Evolutionary conservation across 208 protist species (phyloP).

Genomic region (Leishmania martiniquensis): DNA sequence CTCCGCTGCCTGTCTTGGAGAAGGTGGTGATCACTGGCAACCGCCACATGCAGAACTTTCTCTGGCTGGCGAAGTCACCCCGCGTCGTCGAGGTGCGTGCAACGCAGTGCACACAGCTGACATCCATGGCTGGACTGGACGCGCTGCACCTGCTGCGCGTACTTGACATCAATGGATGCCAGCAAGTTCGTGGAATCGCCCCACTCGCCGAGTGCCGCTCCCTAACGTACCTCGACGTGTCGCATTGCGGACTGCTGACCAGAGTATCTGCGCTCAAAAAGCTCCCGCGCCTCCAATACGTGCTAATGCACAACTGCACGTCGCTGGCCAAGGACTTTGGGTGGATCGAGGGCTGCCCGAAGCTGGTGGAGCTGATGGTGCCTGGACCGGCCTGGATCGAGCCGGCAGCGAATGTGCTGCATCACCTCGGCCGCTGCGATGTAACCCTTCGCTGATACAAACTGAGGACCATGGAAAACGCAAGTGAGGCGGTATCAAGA

Average conservation of each 20-base stretch:
- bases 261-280: constrained; percentile 5
- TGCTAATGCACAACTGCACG: constrained; percentile 14
- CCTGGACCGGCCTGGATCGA: neutral
- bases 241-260: constrained; percentile 5
- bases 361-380: constrained; percentile 9
- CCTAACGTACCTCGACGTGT: constrained; percentile 24
- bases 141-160: constrained; percentile 2
- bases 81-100: constrained; percentile 20
- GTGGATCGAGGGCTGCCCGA: constrained; percentile 17
- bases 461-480: neutral
- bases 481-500: neutral
- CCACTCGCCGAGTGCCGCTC: neutral
- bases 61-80: constrained; percentile 20
- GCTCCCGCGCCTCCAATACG: constrained; percentile 1
- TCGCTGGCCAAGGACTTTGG: constrained; percentile 13
- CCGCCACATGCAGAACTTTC: constrained; percentile 19
- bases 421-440: neutral
- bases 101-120: constrained; percentile 27
- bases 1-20: constrained; percentile 21
- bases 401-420: neutral
- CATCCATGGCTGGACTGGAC: constrained; percentile 13
- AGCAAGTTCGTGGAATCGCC: constrained; percentile 2
- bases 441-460: constrained; percentile 9
- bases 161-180: constrained; percentile 15
- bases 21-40: constrained; percentile 17